Conservation (phyloP, 2,329 filamentous ascomycete genomes). For the Xylaria sp. region DNA sequence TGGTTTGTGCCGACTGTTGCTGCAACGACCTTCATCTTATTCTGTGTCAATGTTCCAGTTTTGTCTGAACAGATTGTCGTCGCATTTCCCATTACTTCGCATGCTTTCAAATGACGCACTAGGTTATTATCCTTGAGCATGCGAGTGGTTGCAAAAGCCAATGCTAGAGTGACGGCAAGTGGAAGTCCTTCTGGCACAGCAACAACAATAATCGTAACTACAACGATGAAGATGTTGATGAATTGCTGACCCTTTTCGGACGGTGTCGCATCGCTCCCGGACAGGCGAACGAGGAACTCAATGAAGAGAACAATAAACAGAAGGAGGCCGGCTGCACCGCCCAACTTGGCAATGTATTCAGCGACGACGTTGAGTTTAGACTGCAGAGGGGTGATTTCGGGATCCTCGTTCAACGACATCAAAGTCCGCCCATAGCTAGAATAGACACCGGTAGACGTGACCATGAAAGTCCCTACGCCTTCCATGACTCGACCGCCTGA, state of each 20-base stretch:
- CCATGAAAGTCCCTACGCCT: conserved; percentile 78
- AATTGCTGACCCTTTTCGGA: conserved; percentile 82
- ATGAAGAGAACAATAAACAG: conserved; percentile 89
- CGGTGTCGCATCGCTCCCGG: conserved; percentile 59
- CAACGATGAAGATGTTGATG: conserved; percentile 79
- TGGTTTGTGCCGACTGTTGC: conserved; percentile 66
- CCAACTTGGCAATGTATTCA: conserved; percentile 80
- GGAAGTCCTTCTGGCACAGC: conserved; percentile 82
- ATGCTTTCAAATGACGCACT: conserved; percentile 79
- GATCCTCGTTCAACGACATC: conserved; percentile 77
- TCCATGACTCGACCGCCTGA: conserved; percentile 83
- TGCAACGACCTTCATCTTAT: conserved; percentile 74
- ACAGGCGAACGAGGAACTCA: conserved; percentile 76
- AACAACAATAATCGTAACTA: conserved; percentile 82
- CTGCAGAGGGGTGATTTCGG: conserved; percentile 80
- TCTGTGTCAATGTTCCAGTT: conserved; percentile 73
- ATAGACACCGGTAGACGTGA: conserved; percentile 77
- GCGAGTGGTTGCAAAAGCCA: conserved; percentile 79
- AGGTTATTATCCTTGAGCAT: conserved; percentile 83
- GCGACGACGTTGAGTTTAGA: conserved; percentile 79
- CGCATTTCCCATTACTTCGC: conserved; percentile 84
- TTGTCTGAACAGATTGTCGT: conserved; percentile 77
- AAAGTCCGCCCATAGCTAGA: conserved; percentile 81
- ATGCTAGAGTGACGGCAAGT: conserved; percentile 78
- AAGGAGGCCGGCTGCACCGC: conserved; percentile 78